Conservation (phyloP, 192 early-diverging fungal genomes). For the Diversispora epigaea region DNA sequence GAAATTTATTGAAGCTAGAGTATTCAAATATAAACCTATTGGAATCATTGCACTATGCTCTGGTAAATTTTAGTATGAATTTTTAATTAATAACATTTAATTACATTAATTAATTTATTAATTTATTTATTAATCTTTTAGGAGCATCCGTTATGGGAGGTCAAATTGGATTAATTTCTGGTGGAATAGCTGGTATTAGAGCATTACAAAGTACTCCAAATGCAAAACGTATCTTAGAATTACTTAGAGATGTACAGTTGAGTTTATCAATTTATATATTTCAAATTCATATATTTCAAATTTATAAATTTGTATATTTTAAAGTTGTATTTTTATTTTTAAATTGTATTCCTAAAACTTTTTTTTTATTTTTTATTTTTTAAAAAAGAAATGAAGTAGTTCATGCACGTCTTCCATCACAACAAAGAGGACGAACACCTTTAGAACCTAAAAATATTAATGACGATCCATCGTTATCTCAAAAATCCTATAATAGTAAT, state of each 20-base stretch:
- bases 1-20: neutral
- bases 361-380: too few species aligned
- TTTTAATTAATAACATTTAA: neutral
- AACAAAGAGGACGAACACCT: too few species aligned
- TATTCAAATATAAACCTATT: neutral
- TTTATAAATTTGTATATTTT: neutral
- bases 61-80: neutral
- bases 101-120: neutral
- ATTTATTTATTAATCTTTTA: neutral
- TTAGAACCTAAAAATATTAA: neutral
- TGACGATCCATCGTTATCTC: neutral
- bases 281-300: neutral
- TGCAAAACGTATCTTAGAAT: neutral
- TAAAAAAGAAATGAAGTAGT: too few species aligned
- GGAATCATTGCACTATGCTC: neutral
- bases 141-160: neutral
- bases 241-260: neutral
- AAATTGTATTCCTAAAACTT: neutral
- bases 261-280: neutral
- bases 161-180: neutral
- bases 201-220: neutral
- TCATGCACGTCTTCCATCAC: too few species aligned
- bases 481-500: neutral
- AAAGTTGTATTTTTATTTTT: neutral
- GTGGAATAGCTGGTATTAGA: neutral